Conservation (phyloP, 2,329 filamentous ascomycete genomes). For the Fusarium sp. region DNA sequence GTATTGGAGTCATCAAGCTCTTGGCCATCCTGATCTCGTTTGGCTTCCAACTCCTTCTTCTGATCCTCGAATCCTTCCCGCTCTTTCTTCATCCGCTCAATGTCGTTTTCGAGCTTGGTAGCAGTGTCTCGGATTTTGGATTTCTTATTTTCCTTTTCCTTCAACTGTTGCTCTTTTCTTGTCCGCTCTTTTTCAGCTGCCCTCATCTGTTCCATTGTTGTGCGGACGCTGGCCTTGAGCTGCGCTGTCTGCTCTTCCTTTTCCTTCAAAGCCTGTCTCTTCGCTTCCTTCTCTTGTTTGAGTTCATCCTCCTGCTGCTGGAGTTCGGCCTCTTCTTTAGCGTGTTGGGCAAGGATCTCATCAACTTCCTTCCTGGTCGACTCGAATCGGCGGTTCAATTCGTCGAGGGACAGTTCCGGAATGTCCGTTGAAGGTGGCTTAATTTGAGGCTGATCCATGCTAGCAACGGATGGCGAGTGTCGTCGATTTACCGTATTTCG, state of each 20-base stretch:
- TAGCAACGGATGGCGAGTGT: slow-evolving; percentile 75
- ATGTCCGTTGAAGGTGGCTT: slow-evolving; percentile 60
- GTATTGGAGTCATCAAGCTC: slow-evolving; percentile 64
- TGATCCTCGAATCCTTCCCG: slow-evolving; percentile 64
- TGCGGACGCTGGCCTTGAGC: slow-evolving; percentile 80
- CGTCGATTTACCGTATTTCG: slow-evolving; percentile 73
- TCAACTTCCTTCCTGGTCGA: slow-evolving; percentile 84
- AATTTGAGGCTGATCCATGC: slow-evolving; percentile 59
- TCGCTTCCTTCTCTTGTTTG: slow-evolving; percentile 79
- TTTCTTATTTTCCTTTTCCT: slow-evolving; percentile 74
- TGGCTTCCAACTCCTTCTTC: slow-evolving; percentile 59
- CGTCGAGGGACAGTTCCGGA: slow-evolving; percentile 73
- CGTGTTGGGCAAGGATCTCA: slow-evolving; percentile 74
- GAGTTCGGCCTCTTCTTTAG: slow-evolving; percentile 76
- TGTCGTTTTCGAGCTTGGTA: slow-evolving; percentile 71
- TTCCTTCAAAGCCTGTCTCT: slow-evolving; percentile 81
- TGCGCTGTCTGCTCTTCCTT: slow-evolving; percentile 91
- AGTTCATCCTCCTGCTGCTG: slow-evolving; percentile 72
- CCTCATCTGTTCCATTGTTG: slow-evolving; percentile 82
- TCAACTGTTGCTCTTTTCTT: slow-evolving; percentile 77
- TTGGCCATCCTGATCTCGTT: slow-evolving; percentile 61
- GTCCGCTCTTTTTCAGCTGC: slow-evolving; percentile 79
- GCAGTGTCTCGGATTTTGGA: slow-evolving; percentile 76
- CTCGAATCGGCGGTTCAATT: slow-evolving; percentile 84
- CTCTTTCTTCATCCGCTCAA: slow-evolving; percentile 66